Percentiles rank a stretch among this genome's conserved stretches.
Evolutionary conservation across 2,329 filamentous ascomycete species (phyloP).

Genomic region (Aspergillus thermomutatus): DNA sequence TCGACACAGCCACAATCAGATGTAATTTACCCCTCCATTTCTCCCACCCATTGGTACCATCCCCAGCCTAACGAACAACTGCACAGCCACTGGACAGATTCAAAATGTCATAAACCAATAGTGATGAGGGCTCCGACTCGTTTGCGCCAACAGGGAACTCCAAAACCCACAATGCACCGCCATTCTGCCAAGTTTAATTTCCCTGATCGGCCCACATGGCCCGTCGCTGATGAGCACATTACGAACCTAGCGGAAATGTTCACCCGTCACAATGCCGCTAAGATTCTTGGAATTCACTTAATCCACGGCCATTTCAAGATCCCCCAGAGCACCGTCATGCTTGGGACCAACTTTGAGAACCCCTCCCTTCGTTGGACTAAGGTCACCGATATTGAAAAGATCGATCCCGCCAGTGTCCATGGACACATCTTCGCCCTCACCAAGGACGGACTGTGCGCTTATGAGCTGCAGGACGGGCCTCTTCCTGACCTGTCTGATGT

Average conservation of each 20-base stretch:
- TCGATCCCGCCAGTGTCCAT: slow-evolving; percentile 15
- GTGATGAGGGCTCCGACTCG: neutral
- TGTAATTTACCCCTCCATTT: neutral
- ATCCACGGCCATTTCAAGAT: slow-evolving; percentile 23
- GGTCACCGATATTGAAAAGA: slow-evolving; percentile 12
- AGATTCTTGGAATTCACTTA: slow-evolving; percentile 12
- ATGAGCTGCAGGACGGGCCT: slow-evolving; percentile 1
- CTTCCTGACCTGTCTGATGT: slow-evolving; percentile 13
- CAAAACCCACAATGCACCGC: neutral
- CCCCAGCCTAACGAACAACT: neutral
- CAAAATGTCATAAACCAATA: neutral
- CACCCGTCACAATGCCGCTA: slow-evolving; percentile 10
- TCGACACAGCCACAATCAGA: neutral
- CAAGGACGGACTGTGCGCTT: neutral
- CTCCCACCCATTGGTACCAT: neutral
- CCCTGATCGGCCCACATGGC: neutral
- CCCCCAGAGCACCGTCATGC: slow-evolving; percentile 18
- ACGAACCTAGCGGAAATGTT: slow-evolving; percentile 16
- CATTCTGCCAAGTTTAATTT: neutral
- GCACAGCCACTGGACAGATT: neutral
- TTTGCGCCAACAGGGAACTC: neutral
- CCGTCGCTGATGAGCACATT: neutral
- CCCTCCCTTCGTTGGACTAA: slow-evolving; percentile 16
- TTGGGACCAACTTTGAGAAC: slow-evolving; percentile 19
- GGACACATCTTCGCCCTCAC: slow-evolving; percentile 16